Conservation (phyloP, 148 eudicot genomes). For the Spergularia marina region DNA sequence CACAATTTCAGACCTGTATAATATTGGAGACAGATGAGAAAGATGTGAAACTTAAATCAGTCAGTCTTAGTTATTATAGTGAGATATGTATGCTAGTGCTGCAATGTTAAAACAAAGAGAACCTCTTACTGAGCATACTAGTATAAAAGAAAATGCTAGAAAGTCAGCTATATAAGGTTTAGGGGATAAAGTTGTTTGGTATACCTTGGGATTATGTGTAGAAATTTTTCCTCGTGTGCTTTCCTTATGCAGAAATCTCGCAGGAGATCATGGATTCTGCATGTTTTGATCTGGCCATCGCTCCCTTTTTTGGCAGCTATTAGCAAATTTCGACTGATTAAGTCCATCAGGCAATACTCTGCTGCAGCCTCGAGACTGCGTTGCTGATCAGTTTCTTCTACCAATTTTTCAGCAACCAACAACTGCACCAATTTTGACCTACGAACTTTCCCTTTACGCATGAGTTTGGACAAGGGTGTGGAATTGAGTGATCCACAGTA, state of each 20-base stretch:
- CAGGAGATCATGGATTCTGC: conserved; percentile 1
- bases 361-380: neutral
- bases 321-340: neutral
- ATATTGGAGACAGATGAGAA: neutral
- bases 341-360: neutral
- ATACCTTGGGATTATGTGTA: neutral
- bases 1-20: neutral
- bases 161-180: no score
- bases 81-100: neutral
- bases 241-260: neutral
- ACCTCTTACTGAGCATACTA: no score
- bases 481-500: neutral
- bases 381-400: neutral
- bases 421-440: neutral
- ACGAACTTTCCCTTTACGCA: neutral
- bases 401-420: neutral
- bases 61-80: neutral
- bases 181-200: no score
- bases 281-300: neutral
- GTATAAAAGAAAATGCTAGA: no score
- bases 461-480: neutral
- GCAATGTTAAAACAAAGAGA: no score
- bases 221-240: neutral
- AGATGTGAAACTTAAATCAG: neutral
- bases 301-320: neutral